A percentile compares a stretch with the other conserved stretches of the same genome.
phyloP scores from a whole-genome alignment of 2,329 filamentous ascomycete genomes.

The Achaetomium macrosporum region DNA sequence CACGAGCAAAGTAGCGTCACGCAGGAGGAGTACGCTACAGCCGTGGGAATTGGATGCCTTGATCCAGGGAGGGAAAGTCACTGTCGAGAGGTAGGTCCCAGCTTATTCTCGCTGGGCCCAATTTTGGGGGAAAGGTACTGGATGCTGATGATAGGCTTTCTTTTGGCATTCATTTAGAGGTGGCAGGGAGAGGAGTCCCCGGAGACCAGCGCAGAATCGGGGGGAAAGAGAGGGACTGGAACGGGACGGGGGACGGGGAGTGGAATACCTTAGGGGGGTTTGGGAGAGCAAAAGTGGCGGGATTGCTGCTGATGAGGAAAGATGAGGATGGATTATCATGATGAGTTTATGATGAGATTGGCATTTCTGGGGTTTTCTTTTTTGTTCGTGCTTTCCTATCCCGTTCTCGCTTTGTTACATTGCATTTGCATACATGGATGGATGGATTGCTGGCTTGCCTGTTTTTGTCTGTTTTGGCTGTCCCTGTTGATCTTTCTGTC shows the following conservation, averaged over 20 bases:
- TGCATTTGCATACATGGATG: neutral
- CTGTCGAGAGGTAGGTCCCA: conserved; percentile 10
- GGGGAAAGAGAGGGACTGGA: conserved; percentile 58
- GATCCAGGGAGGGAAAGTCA: conserved; percentile 34
- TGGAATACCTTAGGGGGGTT: no score
- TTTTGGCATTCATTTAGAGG: neutral
- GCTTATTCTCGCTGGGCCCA: neutral
- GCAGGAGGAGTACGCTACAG: conserved; percentile 68
- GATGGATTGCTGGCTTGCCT: neutral
- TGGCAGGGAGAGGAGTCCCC: no score
- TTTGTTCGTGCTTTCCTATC: neutral
- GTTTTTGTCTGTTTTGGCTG: neutral
- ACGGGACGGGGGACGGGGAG: conserved; percentile 40
- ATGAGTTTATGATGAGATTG: neutral
- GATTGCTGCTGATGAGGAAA: neutral
- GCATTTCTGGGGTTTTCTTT: neutral
- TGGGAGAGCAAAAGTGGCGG: neutral
- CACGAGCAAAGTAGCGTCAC: conserved; percentile 50
- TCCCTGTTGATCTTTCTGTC: neutral
- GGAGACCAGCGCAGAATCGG: neutral
- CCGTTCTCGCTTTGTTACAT: neutral
- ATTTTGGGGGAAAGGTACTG: neutral
- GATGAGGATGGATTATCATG: neutral
- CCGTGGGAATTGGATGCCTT: conserved; percentile 67
- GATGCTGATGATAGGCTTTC: neutral